Evolutionary conservation across 495 filamentous ascomycete genomes (phyloP), one percentile per base, ranked within the genome.

Genomic region (Penicillium salamii): DNA sequence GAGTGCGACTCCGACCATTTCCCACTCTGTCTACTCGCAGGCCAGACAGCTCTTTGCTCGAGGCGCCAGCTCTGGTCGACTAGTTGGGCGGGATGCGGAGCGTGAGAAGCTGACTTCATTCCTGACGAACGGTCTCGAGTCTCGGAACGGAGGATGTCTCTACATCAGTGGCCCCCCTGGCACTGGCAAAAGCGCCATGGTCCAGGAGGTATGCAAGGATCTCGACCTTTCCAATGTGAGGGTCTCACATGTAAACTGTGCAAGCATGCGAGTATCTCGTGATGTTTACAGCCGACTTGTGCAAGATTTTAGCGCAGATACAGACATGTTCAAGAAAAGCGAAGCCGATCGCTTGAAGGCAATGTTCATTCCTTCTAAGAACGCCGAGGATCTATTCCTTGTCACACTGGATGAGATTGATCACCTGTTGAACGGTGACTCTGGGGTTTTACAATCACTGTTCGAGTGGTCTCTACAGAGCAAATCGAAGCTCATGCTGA

Each of bases 111-210:
- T 99, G 18, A 65, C 71, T 3, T 56, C 56, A 0, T 97, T 97
- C 54, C 75, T 99, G 33, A 68, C 78, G 29, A 75, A 80, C 32
- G 81, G 85, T 50, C 68, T 86, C 8, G 68, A 76, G 9, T 64
- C 78, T 13, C 73, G 73, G 8, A 77, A 78, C 15, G 86, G 88
- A 40, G 89, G 90, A n/a, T 96, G 91, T 62, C 77, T 96, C 31
- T 99, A 99, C 62, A 84, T 99, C 55, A 96, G 90, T 55, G 93
- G 93, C 0, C 93, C 93, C 23, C 93, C 93, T 2, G 93, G 93
- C 1, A 97, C 95, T 4, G 93, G 93, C 6, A 99, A 99, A 69
- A 96, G 91, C 66, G 95, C 93, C 3, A 81, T 97, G 68, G 81
- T 97, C 42, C 80, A 83, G 46, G 87, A 95, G 57, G 79, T 96